These are phyloP conservation scores for Trichophyton simii DNA, from an alignment of 2,329 filamentous ascomycete genomes.

Conservation along the genomic window DNA sequence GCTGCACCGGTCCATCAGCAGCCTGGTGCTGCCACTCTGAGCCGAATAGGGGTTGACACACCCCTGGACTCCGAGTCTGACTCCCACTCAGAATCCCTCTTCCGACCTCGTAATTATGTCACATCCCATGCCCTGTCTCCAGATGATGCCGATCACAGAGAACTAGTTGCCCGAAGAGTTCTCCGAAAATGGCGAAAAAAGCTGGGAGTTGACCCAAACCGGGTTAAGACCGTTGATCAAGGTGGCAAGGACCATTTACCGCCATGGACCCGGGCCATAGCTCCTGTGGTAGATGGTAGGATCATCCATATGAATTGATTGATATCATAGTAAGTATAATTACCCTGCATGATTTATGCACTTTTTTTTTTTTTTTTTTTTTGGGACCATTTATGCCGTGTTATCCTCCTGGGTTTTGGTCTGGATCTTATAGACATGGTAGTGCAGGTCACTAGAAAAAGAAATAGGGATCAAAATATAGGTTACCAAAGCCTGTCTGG, in stretches of 20 bases:
- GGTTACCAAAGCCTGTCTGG: too few species aligned
- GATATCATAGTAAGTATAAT: not conserved
- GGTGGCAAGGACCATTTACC: constrained; percentile 47
- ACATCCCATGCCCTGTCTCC: constrained; percentile 28
- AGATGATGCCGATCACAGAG: constrained; percentile 42
- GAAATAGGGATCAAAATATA: too few species aligned
- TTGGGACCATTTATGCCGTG: too few species aligned
- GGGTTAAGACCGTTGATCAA: constrained; percentile 42
- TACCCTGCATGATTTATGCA: too few species aligned
- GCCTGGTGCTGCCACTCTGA: not conserved
- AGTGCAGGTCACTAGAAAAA: too few species aligned
- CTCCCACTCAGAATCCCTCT: constrained; percentile 29
- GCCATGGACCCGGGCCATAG: constrained; percentile 69
- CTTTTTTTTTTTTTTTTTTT: too few species aligned
- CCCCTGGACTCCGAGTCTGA: constrained; percentile 33
- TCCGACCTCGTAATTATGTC: constrained; percentile 27
- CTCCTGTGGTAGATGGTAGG: constrained; percentile 63
- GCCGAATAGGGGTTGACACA: constrained; percentile 16
- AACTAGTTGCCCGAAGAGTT: constrained; percentile 55
- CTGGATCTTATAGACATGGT: not conserved
- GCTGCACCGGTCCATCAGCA: not conserved
- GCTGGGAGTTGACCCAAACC: constrained; percentile 47
- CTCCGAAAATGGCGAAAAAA: constrained; percentile 61
- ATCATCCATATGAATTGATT: constrained; percentile 36
- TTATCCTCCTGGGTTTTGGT: too few species aligned